A percentile compares a stretch with the other conserved stretches of the same genome.
phyloP scores from a whole-genome alignment of 2,329 filamentous ascomycete species.

The Colletotrichum gigasporum region DNA sequence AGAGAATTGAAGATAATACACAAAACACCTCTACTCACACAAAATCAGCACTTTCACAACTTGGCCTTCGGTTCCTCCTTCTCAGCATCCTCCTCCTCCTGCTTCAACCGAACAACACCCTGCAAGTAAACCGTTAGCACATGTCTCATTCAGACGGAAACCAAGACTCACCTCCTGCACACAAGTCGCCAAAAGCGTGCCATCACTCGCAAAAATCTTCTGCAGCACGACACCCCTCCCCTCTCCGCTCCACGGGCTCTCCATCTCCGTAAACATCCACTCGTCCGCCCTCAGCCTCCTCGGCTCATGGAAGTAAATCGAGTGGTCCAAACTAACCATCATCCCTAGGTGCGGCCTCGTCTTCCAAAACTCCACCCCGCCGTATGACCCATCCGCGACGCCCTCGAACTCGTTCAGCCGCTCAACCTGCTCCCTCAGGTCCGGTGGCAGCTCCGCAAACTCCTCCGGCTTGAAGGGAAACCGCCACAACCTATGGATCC shows the following conservation, averaged over 20 bases:
- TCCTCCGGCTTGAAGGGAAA: slow-evolving; percentile 67
- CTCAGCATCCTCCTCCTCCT: slow-evolving; percentile 47
- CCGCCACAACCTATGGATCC: slow-evolving; percentile 83
- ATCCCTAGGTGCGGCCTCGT: slow-evolving; percentile 75
- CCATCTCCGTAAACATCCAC: slow-evolving; percentile 85
- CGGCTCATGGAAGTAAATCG: slow-evolving; percentile 74
- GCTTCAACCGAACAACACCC: slow-evolving; percentile 62
- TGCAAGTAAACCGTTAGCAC: slow-evolving; percentile 37
- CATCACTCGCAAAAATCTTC: slow-evolving; percentile 76
- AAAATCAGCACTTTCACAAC: slow-evolving; percentile 35
- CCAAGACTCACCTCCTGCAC: slow-evolving; percentile 74
- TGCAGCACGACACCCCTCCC: slow-evolving; percentile 80
- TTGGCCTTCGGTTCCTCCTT: slow-evolving; percentile 42
- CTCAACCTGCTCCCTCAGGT: slow-evolving; percentile 47
- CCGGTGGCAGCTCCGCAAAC: slow-evolving; percentile 59
- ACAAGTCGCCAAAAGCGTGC: slow-evolving; percentile 79
- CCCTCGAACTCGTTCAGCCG: slow-evolving; percentile 54
- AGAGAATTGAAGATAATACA: not conserved
- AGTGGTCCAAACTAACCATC: slow-evolving; percentile 85
- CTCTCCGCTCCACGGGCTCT: slow-evolving; percentile 82
- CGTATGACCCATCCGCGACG: slow-evolving; percentile 48
- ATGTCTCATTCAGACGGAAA: not conserved
- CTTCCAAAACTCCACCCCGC: slow-evolving; percentile 57
- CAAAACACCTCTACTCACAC: not conserved
- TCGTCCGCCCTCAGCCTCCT: slow-evolving; percentile 68